Conservation (phyloP, 176 grass and related monocot genomes). For the Bonia amplexicaulis region DNA sequence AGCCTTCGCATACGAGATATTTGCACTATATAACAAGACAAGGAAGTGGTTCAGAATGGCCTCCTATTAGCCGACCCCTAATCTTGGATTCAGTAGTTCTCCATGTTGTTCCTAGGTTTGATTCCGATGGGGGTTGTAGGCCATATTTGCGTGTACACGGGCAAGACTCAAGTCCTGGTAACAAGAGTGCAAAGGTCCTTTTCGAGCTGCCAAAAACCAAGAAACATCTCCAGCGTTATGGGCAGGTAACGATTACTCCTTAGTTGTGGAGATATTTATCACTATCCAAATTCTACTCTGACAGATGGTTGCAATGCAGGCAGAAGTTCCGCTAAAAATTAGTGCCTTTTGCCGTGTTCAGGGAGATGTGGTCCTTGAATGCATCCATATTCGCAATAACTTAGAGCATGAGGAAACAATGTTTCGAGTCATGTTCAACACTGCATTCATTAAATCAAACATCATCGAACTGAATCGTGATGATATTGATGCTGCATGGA, state of each 20-base stretch:
- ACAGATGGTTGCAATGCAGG: conserved; percentile 45
- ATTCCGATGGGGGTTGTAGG: conserved; percentile 64
- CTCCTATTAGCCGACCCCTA: conserved; percentile 49
- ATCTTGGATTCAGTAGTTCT: conserved; percentile 64
- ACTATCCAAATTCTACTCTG: conserved; percentile 21
- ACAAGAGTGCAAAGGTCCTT: conserved; percentile 70
- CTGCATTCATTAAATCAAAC: conserved; percentile 85
- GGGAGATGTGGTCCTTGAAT: conserved; percentile 89
- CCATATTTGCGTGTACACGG: conserved; percentile 71
- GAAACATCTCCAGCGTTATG: conserved; percentile 60
- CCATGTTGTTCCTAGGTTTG: conserved; percentile 64
- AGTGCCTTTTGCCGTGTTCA: conserved; percentile 54
- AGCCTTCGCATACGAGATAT: conserved; percentile 93
- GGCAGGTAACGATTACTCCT: conserved; percentile 53
- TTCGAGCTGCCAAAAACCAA: conserved; percentile 71
- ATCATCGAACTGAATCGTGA: conserved; percentile 69
- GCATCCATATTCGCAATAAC: conserved; percentile 66
- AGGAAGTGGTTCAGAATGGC: conserved; percentile 82
- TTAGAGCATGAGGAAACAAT: conserved; percentile 69
- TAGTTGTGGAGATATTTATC: background rate
- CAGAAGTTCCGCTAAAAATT: conserved; percentile 39
- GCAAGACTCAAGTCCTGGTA: conserved; percentile 61
- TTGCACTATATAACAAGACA: conserved; percentile 83
- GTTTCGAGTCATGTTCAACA: conserved; percentile 96
- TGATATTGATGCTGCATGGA: conserved; percentile 86